Conservation (phyloP, 306 rosid genomes). For the Vigna angularis region DNA sequence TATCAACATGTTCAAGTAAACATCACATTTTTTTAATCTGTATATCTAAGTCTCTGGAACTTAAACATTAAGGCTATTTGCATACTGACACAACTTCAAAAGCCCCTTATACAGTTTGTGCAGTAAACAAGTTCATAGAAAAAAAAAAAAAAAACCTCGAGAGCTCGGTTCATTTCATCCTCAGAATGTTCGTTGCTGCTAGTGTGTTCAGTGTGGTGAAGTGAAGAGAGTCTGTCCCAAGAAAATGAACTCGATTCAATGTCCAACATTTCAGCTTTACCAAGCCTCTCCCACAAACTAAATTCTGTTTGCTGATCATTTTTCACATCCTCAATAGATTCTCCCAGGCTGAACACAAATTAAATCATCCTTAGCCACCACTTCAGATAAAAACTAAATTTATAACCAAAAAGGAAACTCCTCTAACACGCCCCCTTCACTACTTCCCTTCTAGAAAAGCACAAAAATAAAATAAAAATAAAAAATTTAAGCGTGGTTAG, state of each 20-base stretch:
- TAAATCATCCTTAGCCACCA: constrained; percentile 31
- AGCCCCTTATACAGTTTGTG: constrained; percentile 29
- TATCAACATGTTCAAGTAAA: neutral
- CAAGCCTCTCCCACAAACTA: constrained; percentile 92
- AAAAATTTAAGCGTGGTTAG: neutral
- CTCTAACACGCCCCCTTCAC: neutral
- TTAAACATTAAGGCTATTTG: neutral
- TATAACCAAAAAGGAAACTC: neutral
- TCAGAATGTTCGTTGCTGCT: constrained; percentile 78
- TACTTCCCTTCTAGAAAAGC: neutral
- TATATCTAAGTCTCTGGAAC: no score
- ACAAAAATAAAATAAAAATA: constrained; percentile 13
- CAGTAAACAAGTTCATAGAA: constrained; percentile 7
- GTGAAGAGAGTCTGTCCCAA: constrained; percentile 84
- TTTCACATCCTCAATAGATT: constrained; percentile 47
- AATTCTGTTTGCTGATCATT: constrained; percentile 57
- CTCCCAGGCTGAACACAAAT: constrained; percentile 60
- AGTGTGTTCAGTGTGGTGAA: constrained; percentile 86
- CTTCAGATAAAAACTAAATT: constrained; percentile 3
- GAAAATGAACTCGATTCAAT: constrained; percentile 73
- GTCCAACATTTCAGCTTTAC: constrained; percentile 81
- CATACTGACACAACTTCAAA: neutral
- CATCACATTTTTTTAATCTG: no score
- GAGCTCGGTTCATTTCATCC: constrained; percentile 80
- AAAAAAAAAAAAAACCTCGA: constrained; percentile 70